A percentile compares a stretch with the other conserved stretches of the same genome.
Conservation (phyloP, 2,329 filamentous ascomycete species). For the Verticillium zaregamsianum region DNA sequence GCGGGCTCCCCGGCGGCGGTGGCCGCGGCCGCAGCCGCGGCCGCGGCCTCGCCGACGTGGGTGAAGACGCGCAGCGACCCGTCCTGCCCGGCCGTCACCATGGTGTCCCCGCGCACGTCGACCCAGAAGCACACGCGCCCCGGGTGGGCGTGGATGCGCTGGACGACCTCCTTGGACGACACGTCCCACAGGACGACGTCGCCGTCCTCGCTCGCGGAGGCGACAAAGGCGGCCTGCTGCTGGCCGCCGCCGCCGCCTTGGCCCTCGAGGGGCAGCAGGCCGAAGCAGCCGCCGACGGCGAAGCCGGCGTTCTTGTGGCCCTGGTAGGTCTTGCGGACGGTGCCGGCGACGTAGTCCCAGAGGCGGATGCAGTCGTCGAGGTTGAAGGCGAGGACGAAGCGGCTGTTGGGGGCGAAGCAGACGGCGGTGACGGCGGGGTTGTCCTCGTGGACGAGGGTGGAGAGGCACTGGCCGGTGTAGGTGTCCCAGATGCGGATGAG, state of each 20-base stretch:
- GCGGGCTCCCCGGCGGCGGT: background rate
- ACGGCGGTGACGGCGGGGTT: constrained; percentile 87
- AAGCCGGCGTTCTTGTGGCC: constrained; percentile 83
- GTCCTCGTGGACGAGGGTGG: constrained; percentile 94
- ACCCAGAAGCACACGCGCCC: constrained; percentile 63
- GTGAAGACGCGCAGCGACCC: constrained; percentile 47
- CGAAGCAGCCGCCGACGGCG: constrained; percentile 82
- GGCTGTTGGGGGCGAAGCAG: constrained; percentile 90
- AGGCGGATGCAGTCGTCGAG: constrained; percentile 85
- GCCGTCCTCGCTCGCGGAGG: constrained; percentile 84
- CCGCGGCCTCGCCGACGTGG: constrained; percentile 14
- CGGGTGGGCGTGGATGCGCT: constrained; percentile 50
- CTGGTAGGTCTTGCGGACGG: constrained; percentile 95
- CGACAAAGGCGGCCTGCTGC: constrained; percentile 56
- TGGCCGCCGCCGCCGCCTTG: background rate
- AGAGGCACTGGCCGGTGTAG: constrained; percentile 87
- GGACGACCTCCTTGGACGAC: constrained; percentile 75
- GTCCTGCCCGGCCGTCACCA: constrained; percentile 56
- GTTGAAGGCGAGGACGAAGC: constrained; percentile 86
- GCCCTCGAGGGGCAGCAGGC: constrained; percentile 35
- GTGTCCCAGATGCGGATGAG: constrained; percentile 96
- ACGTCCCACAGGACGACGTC: constrained; percentile 88
- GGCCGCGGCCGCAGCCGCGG: background rate
- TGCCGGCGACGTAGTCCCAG: constrained; percentile 92
- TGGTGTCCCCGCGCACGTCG: constrained; percentile 51